Evolutionary conservation across 2,329 filamentous ascomycete genomes (phyloP).

Genomic region (Pezicula rhizophila): DNA sequence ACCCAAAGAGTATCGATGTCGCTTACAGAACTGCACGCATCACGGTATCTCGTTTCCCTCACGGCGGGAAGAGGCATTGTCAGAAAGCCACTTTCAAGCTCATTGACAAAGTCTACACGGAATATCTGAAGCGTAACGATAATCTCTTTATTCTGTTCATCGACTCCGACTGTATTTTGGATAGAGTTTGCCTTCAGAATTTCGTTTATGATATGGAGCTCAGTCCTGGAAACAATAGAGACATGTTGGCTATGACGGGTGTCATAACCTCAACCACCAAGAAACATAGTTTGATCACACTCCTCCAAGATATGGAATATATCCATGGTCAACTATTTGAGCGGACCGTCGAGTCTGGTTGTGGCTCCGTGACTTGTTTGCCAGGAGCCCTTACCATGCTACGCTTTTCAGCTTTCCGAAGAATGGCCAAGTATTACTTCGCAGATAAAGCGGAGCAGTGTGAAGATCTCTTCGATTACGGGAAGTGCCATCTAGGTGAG

Average conservation of each 20-base stretch:
- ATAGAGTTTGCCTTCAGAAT: conserved; percentile 87
- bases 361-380: conserved; percentile 88
- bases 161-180: conserved; percentile 92
- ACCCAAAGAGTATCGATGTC: conserved; percentile 87
- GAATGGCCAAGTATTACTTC: conserved; percentile 98
- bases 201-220: conserved; percentile 99
- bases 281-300: conserved; percentile 81
- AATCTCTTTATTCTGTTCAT: conserved; percentile 95
- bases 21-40: conserved; percentile 76
- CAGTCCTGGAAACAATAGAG: conserved; percentile 82
- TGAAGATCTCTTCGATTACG: conserved; percentile 93
- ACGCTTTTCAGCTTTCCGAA: conserved; percentile 89
- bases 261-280: conserved; percentile 92
- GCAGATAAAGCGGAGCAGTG: conserved; percentile 94
- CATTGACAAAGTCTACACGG: conserved; percentile 85
- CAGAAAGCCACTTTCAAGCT: conserved; percentile 91
- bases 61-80: conserved; percentile 89
- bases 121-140: conserved; percentile 82
- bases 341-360: conserved; percentile 88
- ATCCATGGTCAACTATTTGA: conserved; percentile 96
- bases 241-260: conserved; percentile 96
- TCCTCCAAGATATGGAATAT: conserved; percentile 97
- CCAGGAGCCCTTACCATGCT: conserved; percentile 94
- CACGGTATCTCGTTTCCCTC: conserved; percentile 85
- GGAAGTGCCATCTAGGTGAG: conserved; percentile 90